Evolutionary conservation across 768 basidiomycete genomes (phyloP).

Genomic region (Lanmaoa rubissima): DNA sequence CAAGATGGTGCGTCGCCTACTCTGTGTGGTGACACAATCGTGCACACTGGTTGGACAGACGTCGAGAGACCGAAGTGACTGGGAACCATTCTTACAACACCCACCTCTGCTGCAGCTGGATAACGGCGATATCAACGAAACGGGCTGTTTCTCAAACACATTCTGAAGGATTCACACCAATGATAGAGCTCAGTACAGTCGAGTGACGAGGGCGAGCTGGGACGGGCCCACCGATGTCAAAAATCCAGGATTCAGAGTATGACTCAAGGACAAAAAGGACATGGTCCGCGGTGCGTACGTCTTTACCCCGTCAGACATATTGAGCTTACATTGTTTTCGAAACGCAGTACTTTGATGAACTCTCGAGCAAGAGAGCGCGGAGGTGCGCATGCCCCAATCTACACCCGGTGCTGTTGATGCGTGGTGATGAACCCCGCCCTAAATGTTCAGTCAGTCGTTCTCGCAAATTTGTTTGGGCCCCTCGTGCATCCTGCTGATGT

Average conservation of each 20-base stretch:
- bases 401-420: slow-evolving; percentile 34
- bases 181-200: too few species aligned
- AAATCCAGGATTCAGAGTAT: slow-evolving; percentile 74
- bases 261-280: slow-evolving; percentile 74
- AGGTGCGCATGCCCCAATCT: neutral
- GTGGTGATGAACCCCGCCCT: slow-evolving; percentile 10
- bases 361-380: neutral
- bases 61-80: too few species aligned
- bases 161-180: too few species aligned
- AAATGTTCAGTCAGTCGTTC: slow-evolving; percentile 71
- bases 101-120: too few species aligned
- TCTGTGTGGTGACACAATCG: too few species aligned
- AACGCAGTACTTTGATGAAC: slow-evolving; percentile 57
- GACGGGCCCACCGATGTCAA: too few species aligned
- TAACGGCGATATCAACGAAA: too few species aligned
- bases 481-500: neutral
- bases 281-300: slow-evolving; percentile 41
- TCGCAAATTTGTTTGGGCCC: slow-evolving; percentile 83
- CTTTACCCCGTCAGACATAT: neutral
- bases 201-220: too few species aligned
- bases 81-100: too few species aligned
- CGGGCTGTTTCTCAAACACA: too few species aligned
- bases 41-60: too few species aligned
- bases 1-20: too few species aligned
- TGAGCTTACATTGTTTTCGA: slow-evolving; percentile 5